Evolutionary conservation across 495 filamentous ascomycete genomes (phyloP), one percentile per base, ranked within the genome.

Genomic region (Emericellopsis terricola): DNA sequence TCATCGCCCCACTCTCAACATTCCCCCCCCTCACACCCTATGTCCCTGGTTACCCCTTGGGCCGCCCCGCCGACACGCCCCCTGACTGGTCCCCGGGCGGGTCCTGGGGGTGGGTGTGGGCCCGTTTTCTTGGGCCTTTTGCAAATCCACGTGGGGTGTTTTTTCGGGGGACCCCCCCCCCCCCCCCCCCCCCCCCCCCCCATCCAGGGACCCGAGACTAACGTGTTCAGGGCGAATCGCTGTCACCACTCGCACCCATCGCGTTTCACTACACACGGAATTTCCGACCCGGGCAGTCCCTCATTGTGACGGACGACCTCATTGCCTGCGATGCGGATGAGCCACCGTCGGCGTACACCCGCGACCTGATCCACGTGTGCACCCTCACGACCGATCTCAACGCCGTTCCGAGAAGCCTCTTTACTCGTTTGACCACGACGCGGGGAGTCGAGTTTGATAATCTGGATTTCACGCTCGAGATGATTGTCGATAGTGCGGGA

Each of bases 241-340:
- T 81, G 15, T 78, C 73, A n/a, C 68, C 76, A 19, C 51, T 68
- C 4, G 60, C 58, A 3, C 75, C 76, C 19, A 69, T 80, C 35
- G 71, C 71, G 11, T 82, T 82, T 55, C 76, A 82, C 55, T 82
- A 81, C 54, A 81, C 77, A 15, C 73, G 77, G 33, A 81, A 81
- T 53, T 82, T 82, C 55, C 66, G 73, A 4, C 70, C 69, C 0
- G 68, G 68, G 4, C 74, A 78, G 49, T 68, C 67, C 1, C 56
- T 77, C 14, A 40, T 74, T 9, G 76, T 82, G 2, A 75, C 76
- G 31, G 77, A 82, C 50, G 76, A 82, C 49, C 59, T 82, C 16
- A 79, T 82, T 41, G 70, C 71, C 13, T 79, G 70, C 46, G 72
- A 76, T 38, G 57, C 62, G 2, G 75, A 79, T 39, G 56, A 62